Conservation (phyloP, 192 early-diverging fungal genomes). For the Backusella psychrophila region DNA sequence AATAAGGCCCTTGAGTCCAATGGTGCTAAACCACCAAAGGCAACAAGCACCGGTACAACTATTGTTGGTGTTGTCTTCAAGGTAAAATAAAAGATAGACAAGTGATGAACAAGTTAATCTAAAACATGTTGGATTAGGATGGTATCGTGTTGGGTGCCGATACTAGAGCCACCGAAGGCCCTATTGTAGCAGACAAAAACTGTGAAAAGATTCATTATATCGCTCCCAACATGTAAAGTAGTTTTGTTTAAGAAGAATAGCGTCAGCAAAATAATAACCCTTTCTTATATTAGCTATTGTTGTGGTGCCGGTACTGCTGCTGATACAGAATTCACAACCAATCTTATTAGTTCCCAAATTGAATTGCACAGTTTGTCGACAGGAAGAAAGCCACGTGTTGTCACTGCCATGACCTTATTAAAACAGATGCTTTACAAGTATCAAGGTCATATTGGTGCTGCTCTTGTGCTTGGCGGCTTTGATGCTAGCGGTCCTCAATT, state of each 20-base stretch:
- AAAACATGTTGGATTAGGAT: constrained; percentile 48
- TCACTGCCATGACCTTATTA: constrained; percentile 94
- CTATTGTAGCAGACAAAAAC: constrained; percentile 99
- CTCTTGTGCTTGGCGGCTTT: constrained; percentile 90
- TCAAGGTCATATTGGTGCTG: constrained; percentile 94
- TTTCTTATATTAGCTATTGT: constrained; percentile 56
- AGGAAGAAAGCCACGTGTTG: constrained; percentile 83
- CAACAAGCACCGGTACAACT: constrained; percentile 96
- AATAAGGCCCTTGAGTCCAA: constrained; percentile 76
- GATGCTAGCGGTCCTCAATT: constrained; percentile 90
- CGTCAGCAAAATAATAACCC: not conserved
- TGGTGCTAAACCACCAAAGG: constrained; percentile 76
- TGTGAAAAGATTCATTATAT: constrained; percentile 99
- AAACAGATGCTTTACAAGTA: constrained; percentile 97
- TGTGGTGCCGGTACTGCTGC: constrained; percentile 99
- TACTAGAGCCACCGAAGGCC: constrained; percentile 92
- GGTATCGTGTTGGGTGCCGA: constrained; percentile 95
- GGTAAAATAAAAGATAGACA: constrained; percentile 34
- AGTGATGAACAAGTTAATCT: not conserved
- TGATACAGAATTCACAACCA: constrained; percentile 95
- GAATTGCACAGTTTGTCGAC: constrained; percentile 92
- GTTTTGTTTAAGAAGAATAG: not conserved
- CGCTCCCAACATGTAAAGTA: constrained; percentile 85
- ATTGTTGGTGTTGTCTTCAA: constrained; percentile 94
- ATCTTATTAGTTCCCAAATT: constrained; percentile 88